phyloP scores from a whole-genome alignment of 805 yeast species.

The Lipomyces sp. region DNA sequence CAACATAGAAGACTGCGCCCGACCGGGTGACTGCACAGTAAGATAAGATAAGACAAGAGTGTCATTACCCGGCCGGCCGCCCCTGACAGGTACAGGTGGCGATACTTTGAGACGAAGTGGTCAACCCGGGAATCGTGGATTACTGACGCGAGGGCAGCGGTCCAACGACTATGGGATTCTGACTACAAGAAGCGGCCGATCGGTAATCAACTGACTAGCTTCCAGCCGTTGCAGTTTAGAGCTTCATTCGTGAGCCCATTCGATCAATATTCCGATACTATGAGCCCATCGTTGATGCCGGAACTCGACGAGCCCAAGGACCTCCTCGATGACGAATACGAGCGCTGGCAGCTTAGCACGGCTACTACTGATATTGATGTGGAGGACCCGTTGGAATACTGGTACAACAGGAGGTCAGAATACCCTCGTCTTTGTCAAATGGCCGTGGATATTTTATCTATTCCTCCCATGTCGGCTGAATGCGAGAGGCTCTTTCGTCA shows the following conservation, averaged over 20 bases:
- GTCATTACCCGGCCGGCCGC: too few species aligned
- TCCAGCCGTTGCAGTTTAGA: slow-evolving; percentile 3
- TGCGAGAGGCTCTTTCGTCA: slow-evolving; percentile 14
- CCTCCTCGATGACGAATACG: slow-evolving; percentile 7
- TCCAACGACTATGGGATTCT: slow-evolving; percentile 8
- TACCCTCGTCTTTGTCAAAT: slow-evolving; percentile 7
- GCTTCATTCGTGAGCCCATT: slow-evolving; percentile 5
- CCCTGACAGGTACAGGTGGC: too few species aligned
- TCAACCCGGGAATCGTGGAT: too few species aligned
- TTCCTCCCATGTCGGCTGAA: slow-evolving; percentile 11
- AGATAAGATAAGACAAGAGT: too few species aligned
- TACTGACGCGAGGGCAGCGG: slow-evolving; percentile 11
- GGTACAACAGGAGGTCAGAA: slow-evolving; percentile 6
- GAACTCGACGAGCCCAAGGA: slow-evolving; percentile 8
- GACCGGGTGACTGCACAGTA: too few species aligned
- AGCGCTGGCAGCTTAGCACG: slow-evolving; percentile 8
- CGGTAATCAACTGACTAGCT: not conserved
- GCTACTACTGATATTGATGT: slow-evolving; percentile 6
- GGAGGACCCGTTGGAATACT: slow-evolving; percentile 9
- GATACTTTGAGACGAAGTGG: too few species aligned
- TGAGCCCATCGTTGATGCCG: slow-evolving; percentile 6
- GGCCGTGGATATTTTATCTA: slow-evolving; percentile 5
- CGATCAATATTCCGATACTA: slow-evolving; percentile 7
- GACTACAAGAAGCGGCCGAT: slow-evolving; percentile 8
- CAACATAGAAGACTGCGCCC: too few species aligned